Evolutionary conservation across 2,329 filamentous ascomycete species (phyloP), one percentile per base, ranked within the genome.

Genomic region (Cyanodermella asteris): DNA sequence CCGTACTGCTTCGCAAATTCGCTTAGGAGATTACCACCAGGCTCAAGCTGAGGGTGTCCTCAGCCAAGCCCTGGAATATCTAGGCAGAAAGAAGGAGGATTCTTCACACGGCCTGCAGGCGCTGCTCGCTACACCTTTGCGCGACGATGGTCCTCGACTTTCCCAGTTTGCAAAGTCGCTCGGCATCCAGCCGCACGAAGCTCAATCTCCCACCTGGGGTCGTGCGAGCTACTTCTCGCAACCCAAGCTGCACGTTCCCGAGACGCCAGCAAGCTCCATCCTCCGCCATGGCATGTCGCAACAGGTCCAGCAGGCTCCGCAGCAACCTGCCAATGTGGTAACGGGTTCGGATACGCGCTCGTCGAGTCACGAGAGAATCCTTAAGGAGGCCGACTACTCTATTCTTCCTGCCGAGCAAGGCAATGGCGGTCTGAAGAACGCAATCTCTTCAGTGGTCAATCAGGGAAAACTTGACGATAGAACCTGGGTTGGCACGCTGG

Each of bases 371-470:
- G 70, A 75, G 38, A 55, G 61, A 16, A 62, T 73, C 23, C 82
- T 82, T 39, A 72, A 76, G 23, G 61, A 67, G n/a, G 73, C 75
- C 7, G 61, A 72, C 25, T 94, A 82, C 76, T 72, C 62, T 17
- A 67, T 94, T 18, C 74, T 81, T 31, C 71, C 72, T 28, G 77
- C 81, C 1, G 73, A 91, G 28, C 80, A 91, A 49, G 84, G 84
- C 29, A 94, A 94, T 41, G 82, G 81, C 13, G 87, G 84, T 12
- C 61, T 94, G 24, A 71, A 76, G 38, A 93, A 91, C 43, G 84
- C 84, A 4, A 70, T 87, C 17, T 69, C 77, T 33, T 78, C 80
- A 10, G 74, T 77, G 2, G 59, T 65, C 10, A 64, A 77, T 23
- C 65, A 71, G 27, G 72, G 70, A 12, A 61, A 64, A 32, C 52